Evolutionary conservation across 371 early-diverging fungal genomes (phyloP), one percentile per base, ranked within the genome.

Genomic region (Syncephalastrum monosporum): DNA sequence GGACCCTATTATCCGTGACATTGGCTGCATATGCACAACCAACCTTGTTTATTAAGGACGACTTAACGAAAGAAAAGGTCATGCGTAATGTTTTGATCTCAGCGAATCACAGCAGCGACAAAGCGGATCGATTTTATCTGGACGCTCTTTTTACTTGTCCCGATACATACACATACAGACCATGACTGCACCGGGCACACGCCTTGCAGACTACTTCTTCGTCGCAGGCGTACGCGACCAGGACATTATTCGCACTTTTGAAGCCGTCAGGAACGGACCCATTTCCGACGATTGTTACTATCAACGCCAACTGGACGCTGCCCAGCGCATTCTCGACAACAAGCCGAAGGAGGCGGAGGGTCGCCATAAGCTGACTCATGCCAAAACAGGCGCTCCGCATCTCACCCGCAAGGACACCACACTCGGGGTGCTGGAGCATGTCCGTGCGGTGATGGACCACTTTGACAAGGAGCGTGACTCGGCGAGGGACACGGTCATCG

Each of bases 391-490:
- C 29, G 5, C 38, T 45, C 6, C 38, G 52, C 38, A 47, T 17
- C 50, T 38, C 14, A 24, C 33, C 4, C 19, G 38, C 15, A 55
- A 52, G 24, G 52, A 50, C 50, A 47, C 54, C 3, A 14, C 53
- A 1, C 47, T 60, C 23, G 77, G 68, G 8, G 69, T 79, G 7
- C 50, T 79, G 4, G 74, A 79, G 47, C 79, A 79, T 57, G 76
- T 79, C 5, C 74, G 74, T 27, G 49, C 65, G 15, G 76, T 79
- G 19, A 79, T 79, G 63, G 76, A 75, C 45, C 57, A 64, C 49
- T 79, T 79, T 59, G 79, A 72, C 42, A 75, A 79, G 54, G 79
- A 79, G 45, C 64, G 79, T 53, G 79, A 79, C 33, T 53, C 61
- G 7, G 76, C 74, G 17, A 60, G 79, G 46, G 74, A 74, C 56